phyloP scores from a whole-genome alignment of 2,329 filamentous ascomycete genomes.

The Ophiocordyceps camponoti-floridani region DNA sequence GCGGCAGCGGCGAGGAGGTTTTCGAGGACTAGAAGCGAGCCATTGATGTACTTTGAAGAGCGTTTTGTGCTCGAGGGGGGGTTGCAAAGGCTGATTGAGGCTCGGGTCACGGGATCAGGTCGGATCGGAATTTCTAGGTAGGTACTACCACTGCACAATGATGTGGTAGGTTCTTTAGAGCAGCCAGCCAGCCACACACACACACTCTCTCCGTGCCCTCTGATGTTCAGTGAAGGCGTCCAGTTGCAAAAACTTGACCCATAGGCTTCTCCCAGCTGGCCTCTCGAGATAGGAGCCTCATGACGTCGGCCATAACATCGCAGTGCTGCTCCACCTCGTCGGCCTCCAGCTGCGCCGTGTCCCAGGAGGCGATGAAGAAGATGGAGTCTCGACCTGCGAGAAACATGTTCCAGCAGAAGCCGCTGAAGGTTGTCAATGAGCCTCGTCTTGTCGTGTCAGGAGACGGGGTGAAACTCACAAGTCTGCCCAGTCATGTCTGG shows the following conservation, averaged over 20 bases:
- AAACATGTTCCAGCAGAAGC: conserved; percentile 20
- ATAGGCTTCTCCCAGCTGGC: conserved; percentile 9
- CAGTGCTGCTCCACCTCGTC: conserved; percentile 13
- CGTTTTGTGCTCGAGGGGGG: background rate
- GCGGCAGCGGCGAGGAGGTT: background rate
- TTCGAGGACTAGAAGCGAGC: background rate
- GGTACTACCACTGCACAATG: background rate
- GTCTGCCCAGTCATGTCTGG: conserved; percentile 19
- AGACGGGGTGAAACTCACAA: conserved; percentile 10
- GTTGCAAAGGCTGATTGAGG: background rate
- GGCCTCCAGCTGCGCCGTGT: conserved; percentile 19
- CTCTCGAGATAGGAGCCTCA: conserved; percentile 11
- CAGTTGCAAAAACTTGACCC: background rate
- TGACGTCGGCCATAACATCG: conserved; percentile 11
- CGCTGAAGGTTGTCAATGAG: conserved; percentile 7
- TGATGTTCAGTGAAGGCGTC: background rate
- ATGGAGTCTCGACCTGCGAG: conserved; percentile 14
- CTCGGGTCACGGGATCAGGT: background rate
- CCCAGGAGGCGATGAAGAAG: conserved; percentile 19
- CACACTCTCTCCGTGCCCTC: background rate
- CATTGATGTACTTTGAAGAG: background rate
- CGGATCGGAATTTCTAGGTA: background rate
- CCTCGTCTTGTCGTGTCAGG: background rate
- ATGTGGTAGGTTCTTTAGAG: background rate
- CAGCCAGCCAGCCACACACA: background rate